Evolutionary conservation across 345 rosid genomes (phyloP), one percentile per base, ranked within the genome.

Genomic region (Rhizophora apiculata): DNA sequence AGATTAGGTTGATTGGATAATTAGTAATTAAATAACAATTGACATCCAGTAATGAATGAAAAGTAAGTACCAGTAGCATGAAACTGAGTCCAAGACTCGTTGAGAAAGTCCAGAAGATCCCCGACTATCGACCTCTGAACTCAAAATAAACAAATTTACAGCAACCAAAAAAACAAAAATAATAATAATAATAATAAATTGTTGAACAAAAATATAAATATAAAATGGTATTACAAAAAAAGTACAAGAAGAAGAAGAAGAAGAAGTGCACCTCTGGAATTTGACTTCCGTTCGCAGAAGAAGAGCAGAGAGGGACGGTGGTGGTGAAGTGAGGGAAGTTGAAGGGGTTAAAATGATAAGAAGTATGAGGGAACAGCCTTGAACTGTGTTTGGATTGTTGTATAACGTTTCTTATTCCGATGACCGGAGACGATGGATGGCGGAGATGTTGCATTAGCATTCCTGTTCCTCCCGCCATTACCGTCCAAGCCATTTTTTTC

Each of bases 11-110:
- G 3, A 43, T 0, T 43, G 49, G 19, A 43, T 43, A 13, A 43
- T 13, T 13, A 15, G 49, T 15, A 13, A 43, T 43, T 13, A 43
- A 3, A 18, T 43, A 30, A 61, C 36, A 43, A 66, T 43, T 26
- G 24, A 2, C 21, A 4, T 16, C 7, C 24, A 54, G 0, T 13
- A 24, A 18, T 27, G 22, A 26, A 48, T 4, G 34, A 60, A 70
- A 57, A 6, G 4, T 4, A 8, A 62, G 49, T 79, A 89, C 92
- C 96, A 48, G 98, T 87, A 58, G 97, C 97, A 63, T 90, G 97
- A 71, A 93, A 93, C 65, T 91, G 96, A 63, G 98, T 93, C 97
- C 98, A 93, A 6, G 97, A 93, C 74, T 89, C 98, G 54, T 93
- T 93, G 32, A 93, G 93, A 76, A 84, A 93, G 78, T 89, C 89